phyloP scores from a whole-genome alignment of 805 yeast species.

The Saturnispora diversa region DNA sequence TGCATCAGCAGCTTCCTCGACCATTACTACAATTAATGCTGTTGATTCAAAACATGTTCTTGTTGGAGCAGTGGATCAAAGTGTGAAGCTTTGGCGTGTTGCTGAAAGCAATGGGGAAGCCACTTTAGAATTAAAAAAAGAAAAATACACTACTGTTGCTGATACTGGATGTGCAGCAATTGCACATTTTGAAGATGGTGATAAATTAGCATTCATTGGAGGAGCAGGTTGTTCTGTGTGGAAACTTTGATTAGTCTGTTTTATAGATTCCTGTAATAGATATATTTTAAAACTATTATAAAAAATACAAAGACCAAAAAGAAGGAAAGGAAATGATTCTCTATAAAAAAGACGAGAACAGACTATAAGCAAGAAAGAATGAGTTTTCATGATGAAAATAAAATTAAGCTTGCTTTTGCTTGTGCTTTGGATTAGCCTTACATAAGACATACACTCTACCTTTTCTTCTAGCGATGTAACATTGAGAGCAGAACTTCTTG shows the following conservation, averaged over 20 bases:
- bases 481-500: constrained; percentile 86
- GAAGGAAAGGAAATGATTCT: background rate
- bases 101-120: constrained; percentile 16
- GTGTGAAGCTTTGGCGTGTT: constrained; percentile 55
- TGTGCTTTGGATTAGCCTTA: constrained; percentile 87
- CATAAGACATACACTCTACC: constrained; percentile 92
- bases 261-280: background rate
- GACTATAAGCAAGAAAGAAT: background rate
- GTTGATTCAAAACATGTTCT: constrained; percentile 32
- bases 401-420: constrained; percentile 75
- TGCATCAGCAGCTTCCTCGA: constrained; percentile 71
- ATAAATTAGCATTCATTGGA: constrained; percentile 44
- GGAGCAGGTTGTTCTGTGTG: constrained; percentile 63
- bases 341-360: constrained; percentile 8
- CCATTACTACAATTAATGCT: constrained; percentile 59
- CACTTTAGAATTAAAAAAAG: constrained; percentile 28
- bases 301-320: constrained; percentile 5
- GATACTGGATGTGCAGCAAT: constrained; percentile 75
- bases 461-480: constrained; percentile 88
- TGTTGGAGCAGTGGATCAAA: constrained; percentile 81
- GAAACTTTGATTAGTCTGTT: constrained; percentile 10
- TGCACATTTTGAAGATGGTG: constrained; percentile 22
- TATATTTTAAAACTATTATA: background rate
- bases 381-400: background rate
- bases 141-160: constrained; percentile 70